Evolutionary conservation across 208 protist genomes (phyloP), one percentile per base, ranked within the genome.

Genomic region (Baffinella frigidus): DNA sequence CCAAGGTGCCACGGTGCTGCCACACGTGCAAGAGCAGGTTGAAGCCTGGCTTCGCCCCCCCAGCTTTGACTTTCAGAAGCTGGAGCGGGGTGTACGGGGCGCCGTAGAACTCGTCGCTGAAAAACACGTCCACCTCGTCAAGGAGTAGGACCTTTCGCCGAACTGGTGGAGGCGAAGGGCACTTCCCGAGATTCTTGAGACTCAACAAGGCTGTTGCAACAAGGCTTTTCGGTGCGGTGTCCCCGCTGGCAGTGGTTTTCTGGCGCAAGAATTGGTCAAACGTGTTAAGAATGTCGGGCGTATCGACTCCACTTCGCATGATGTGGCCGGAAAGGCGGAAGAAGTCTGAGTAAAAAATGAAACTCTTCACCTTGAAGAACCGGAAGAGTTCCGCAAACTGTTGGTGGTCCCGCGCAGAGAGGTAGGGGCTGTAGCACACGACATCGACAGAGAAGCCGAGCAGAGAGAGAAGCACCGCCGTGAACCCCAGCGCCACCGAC

Each of bases 51-150:
- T 77, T n/a, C 56, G 56, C n/a, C 56, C n/a, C n/a, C 24, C n/a
- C n/a, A n/a, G n/a, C n/a, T n/a, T n/a, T n/a, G n/a, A n/a, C n/a
- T n/a, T n/a, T n/a, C 17, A 62, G 51, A 7, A 45, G 41, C 5
- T 45, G 1, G 5, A 74, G 24, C 0, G 77, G 77, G 33, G 17
- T 56, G 77, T 61, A 87, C 10, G 50, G 14, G 3, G 9, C 61
- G 27, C 83, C 83, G 33, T 90, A 90, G 33, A 71, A 90, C 14
- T 9, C 83, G 36, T 90, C 83, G 24, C 83, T 48, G 83, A 90
- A 90, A 39, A 90, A 90, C 10, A 90, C 83, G 83, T 90, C 83
- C 2, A 90, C 83, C 83, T 90, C 83, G 43, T 90, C 83, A 9
- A 90, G 20, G 51, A 90, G 83, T n/a, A 90, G 51, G 20, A 90